Evolutionary conservation across 768 basidiomycete species (phyloP).

Genomic region (Leccinum uliginosum): DNA sequence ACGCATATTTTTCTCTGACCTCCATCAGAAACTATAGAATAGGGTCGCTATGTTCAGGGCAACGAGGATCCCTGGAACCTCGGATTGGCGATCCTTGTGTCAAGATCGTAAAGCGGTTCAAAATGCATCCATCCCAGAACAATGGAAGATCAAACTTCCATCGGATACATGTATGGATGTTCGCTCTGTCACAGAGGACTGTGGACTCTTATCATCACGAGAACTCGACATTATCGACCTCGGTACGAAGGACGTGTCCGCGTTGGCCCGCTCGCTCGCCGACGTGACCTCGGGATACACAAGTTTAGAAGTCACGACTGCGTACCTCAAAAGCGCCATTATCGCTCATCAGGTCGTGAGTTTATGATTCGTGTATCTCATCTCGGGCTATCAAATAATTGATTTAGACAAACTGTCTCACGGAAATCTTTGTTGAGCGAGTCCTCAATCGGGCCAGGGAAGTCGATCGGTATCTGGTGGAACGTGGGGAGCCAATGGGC

Average conservation of each 20-base stretch:
- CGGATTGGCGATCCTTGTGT: constrained; percentile 23
- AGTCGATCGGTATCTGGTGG: constrained; percentile 20
- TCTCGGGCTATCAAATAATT: background rate
- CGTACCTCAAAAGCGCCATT: constrained; percentile 28
- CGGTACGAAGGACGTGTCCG: constrained; percentile 23
- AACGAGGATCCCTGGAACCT: background rate
- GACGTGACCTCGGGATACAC: constrained; percentile 20
- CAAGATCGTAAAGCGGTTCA: constrained; percentile 15
- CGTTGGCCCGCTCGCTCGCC: constrained; percentile 19
- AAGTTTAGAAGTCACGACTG: constrained; percentile 25
- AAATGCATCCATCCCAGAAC: constrained; percentile 21
- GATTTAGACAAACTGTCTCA: constrained; percentile 26
- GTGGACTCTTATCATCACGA: constrained; percentile 20
- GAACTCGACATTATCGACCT: constrained; percentile 22
- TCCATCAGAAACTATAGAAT: background rate
- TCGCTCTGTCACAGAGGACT: constrained; percentile 17
- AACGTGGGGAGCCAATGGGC: constrained; percentile 29
- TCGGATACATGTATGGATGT: constrained; percentile 17
- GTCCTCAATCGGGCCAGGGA: constrained; percentile 25
- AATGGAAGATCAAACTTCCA: constrained; percentile 20
- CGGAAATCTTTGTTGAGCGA: constrained; percentile 26
- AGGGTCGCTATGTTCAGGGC: background rate
- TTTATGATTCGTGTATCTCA: background rate
- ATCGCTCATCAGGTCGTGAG: constrained; percentile 25
- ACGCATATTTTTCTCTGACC: background rate